Conservation (phyloP, 2,329 filamentous ascomycete genomes). For the Diaporthe nobilis region DNA sequence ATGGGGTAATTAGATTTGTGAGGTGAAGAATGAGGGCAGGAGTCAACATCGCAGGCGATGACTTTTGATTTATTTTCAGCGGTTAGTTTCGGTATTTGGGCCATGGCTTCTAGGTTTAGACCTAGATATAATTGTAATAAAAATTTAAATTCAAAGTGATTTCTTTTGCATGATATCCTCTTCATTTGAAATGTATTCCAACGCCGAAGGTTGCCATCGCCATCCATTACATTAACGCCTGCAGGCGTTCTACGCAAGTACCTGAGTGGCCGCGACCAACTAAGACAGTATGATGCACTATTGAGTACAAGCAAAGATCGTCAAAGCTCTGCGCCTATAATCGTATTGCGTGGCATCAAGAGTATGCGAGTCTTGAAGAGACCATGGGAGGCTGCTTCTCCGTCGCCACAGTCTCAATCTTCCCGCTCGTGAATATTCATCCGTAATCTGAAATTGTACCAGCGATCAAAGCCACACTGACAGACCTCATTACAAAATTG, state of each 20-base stretch:
- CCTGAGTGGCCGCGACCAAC: neutral
- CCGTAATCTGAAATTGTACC: neutral
- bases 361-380: neutral
- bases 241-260: neutral
- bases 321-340: rapidly evolving
- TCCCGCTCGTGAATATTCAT: neutral
- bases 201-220: too few species aligned
- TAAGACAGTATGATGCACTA: neutral
- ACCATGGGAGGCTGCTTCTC: neutral
- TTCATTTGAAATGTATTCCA: neutral
- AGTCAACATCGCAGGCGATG: neutral
- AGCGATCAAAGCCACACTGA: neutral
- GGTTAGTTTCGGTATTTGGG: neutral
- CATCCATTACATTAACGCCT: neutral
- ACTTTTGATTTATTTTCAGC: neutral
- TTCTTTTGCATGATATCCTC: neutral
- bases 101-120: neutral
- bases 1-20: neutral
- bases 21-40: neutral
- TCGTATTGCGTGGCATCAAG: neutral
- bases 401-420: neutral
- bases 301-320: neutral
- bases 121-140: neutral
- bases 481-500: neutral
- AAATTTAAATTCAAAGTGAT: neutral